Base-by-base conservation (phyloP, 2,329 filamentous ascomycete genomes). In the Fusarium concolor region DNA sequence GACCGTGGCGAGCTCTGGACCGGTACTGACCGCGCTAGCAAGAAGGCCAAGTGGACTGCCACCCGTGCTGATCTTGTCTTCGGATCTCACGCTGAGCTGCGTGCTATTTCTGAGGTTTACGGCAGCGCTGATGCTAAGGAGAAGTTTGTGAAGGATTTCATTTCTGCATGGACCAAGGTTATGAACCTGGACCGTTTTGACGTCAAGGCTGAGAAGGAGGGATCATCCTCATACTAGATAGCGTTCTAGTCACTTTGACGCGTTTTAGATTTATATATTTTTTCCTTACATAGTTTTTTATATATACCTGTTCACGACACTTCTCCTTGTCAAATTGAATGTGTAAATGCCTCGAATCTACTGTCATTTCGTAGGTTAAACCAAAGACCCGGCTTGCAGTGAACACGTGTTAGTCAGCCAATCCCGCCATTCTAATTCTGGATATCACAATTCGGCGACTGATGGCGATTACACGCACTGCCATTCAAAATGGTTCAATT, bases 151-250 rank as follows among this genome's bases (percentile, higher is more conserved):
- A 87, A 85, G 78, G 91, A 93, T 81, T 93, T 93, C 73, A 84
- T 92, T 17, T 80, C 83, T 10, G 89, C 88, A 4, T 93, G 91
- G 91, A 82, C 83, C 72, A 93, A 93, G 88, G 87, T 93, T 12
- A 90, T 90, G 87, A 90, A 91, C 75, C 76, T 90, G 56, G 91
- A 93, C 76, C 86, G 91, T 14, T 93, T 88, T 74, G 91, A 93
- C n/a, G 45, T 71, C 20, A 56, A 71, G 39, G 37, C 17, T 12
- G 14, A 56, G 39, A 61, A 60, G 14, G 37, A 38, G 14, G 63
- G 18, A 18, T 17, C 24, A 10, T 39, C 51, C 14, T 17, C 24
- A 10, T 39, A 58, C 11, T 43, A 47, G 58, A 37, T 6, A n/a
- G n/a, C n/a, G n/a, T 10, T n/a, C 9, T 17, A 18, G 15, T 46